phyloP scores from a whole-genome alignment of 1,284 basidiomycete genomes.

The Clitocybe nebularis region DNA sequence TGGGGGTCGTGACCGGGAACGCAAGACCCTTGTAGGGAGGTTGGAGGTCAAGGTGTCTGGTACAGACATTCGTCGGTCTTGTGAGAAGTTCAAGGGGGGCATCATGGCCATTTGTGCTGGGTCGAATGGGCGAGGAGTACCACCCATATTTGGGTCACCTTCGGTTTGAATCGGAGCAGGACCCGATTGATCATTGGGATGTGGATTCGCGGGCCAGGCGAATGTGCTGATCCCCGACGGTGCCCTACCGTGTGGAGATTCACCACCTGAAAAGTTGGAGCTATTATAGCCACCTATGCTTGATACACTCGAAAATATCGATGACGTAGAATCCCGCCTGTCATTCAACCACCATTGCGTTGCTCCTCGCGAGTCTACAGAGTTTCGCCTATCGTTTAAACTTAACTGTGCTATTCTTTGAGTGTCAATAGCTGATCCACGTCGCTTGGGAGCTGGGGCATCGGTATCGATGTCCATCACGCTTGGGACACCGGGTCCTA shows the following conservation, averaged over 20 bases:
- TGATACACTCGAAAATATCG: conserved; percentile 61
- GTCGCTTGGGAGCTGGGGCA: conserved; percentile 71
- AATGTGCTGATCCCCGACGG: conserved; percentile 63
- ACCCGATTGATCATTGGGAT: conserved; percentile 39
- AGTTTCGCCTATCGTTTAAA: conserved; percentile 71
- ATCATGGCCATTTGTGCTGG: conserved; percentile 39
- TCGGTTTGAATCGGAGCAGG: conserved; percentile 39
- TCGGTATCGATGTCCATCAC: conserved; percentile 52
- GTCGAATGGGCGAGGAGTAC: conserved; percentile 40
- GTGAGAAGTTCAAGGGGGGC: conserved; percentile 52
- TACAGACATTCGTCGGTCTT: conserved; percentile 72
- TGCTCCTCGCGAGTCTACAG: conserved; percentile 56
- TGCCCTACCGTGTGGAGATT: conserved; percentile 60
- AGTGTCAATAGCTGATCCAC: conserved; percentile 75
- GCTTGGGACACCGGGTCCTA: conserved; percentile 64
- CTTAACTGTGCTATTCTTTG: conserved; percentile 66
- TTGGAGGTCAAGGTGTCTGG: conserved; percentile 50
- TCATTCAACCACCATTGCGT: conserved; percentile 58
- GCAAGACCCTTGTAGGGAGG: conserved; percentile 49
- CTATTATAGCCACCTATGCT: conserved; percentile 51
- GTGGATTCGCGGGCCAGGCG: conserved; percentile 63
- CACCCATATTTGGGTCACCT: conserved; percentile 31
- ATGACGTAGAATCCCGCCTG: conserved; percentile 68
- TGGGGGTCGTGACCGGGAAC: conserved; percentile 68
- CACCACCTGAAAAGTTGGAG: conserved; percentile 54